phyloP scores from a whole-genome alignment of 2,329 filamentous ascomycete genomes.

The Neonectria coccinea region DNA sequence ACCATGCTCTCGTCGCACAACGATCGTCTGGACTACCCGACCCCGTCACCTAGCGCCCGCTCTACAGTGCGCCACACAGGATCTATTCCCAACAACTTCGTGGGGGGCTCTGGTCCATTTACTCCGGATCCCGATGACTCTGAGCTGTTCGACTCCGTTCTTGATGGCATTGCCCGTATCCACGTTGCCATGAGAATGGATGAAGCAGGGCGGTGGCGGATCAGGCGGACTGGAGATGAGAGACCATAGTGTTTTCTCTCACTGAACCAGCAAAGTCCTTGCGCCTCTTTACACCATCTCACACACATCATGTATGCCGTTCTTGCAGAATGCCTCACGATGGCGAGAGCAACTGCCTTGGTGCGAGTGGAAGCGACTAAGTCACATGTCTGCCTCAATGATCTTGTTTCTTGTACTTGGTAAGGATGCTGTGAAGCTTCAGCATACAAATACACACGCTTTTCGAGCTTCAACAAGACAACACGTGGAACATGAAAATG shows the following conservation, averaged over 20 bases:
- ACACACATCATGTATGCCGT: too few species aligned
- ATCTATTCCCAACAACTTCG: background rate
- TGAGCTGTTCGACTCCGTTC: constrained; percentile 50
- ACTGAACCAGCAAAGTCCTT: background rate
- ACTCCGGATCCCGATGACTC: constrained; percentile 39
- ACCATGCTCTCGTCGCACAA: constrained; percentile 24
- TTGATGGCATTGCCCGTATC: constrained; percentile 53
- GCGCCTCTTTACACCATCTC: background rate
- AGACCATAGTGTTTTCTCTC: constrained; percentile 36
- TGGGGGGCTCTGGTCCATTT: background rate
- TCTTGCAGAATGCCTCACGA: background rate
- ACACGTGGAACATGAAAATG: background rate
- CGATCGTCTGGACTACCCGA: constrained; percentile 26
- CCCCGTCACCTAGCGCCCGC: constrained; percentile 18
- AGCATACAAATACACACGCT: background rate
- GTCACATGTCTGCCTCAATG: background rate
- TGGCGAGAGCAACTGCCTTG: background rate
- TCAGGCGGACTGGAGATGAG: constrained; percentile 41
- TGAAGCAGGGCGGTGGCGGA: constrained; percentile 56
- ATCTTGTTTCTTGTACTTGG: background rate
- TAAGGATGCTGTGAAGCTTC: background rate
- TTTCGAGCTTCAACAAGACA: background rate
- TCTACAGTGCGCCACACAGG: constrained; percentile 4
- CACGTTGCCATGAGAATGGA: constrained; percentile 53
- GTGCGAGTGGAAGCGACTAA: too few species aligned